These are phyloP conservation scores for Adansonia gregorii DNA, from an alignment of 441 rosid genomes.

Conservation along the genomic window DNA sequence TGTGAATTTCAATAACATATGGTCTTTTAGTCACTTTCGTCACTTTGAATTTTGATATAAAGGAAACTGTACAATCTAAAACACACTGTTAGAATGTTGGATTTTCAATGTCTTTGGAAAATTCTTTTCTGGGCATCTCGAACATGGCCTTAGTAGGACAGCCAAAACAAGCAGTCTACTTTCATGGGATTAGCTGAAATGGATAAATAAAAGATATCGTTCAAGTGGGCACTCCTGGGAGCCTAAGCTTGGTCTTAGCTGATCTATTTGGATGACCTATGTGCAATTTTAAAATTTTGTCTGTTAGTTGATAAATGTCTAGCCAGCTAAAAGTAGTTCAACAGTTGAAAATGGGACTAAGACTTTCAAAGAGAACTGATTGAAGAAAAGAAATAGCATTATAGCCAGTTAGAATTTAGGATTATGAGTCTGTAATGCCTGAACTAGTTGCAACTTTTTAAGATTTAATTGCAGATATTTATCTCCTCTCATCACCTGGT, in stretches of 20 bases:
- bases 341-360: conserved; percentile 5
- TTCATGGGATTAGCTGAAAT: conserved; percentile 20
- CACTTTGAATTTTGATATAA: conserved; percentile 22
- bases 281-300: conserved; percentile 16
- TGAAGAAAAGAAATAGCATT: neutral
- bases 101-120: conserved; percentile 3
- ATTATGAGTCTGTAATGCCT: neutral
- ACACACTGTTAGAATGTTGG: conserved; percentile 23
- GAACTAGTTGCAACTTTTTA: neutral
- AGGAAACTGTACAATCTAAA: conserved; percentile 20
- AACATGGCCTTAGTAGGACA: neutral
- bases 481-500: neutral
- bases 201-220: conserved; percentile 5
- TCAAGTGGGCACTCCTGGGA: conserved; percentile 1
- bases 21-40: conserved; percentile 8
- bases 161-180: neutral
- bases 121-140: conserved; percentile 12
- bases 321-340: neutral
- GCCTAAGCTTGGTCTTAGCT: conserved; percentile 23
- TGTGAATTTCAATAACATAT: conserved; percentile 27
- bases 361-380: conserved; percentile 4
- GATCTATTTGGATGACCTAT: neutral
- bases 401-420: neutral
- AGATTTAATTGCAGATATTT: neutral
- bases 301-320: neutral